Evolutionary conservation across 2,329 filamentous ascomycete species (phyloP), one percentile per base, ranked within the genome.

Genomic region (Colletotrichum sp.): DNA sequence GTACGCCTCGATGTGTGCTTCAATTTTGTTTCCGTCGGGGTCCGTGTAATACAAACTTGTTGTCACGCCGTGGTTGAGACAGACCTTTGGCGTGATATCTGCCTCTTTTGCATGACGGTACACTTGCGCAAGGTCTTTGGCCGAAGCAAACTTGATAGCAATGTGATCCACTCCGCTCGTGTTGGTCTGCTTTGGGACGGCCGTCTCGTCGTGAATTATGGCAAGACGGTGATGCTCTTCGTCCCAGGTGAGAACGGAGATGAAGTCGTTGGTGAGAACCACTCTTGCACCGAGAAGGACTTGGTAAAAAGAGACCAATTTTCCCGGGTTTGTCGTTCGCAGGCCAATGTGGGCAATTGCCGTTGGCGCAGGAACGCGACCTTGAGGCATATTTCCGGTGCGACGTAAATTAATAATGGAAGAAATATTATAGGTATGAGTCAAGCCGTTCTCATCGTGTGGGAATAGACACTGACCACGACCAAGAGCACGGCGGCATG

Each of bases 361-460:
- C 8, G 18, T 12, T 4, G 39, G 39, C 0, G 2, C 39, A 43
- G 39, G 39, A n/a, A 43, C 18, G 9, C 0, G 8, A 43, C 0
- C 18, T 0, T 0, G 18, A n/a, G 18, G 9, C 39, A 43, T 43
- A 10, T n/a, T 43, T 43, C 9, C 4, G 39, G 4, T 43, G 18
- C 18, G 39, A 43, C 5, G 9, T 43, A 0, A 0, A n/a, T 0
- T 12, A 6, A 3, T n/a, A 10, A n/a, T 1, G 5, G 3, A 18
- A 43, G 4, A 9, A 6, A 2, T 9, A 0, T 0, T 10, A n/a
- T 3, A 1, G 0, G 18, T n/a, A n/a, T 43, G 39, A 43, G 3
- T n/a, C n/a, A n/a, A n/a, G n/a, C n/a, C n/a, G n/a, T n/a, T n/a
- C n/a, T n/a, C n/a, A n/a, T n/a, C n/a, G n/a, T n/a, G n/a, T n/a